phyloP scores from a whole-genome alignment of 495 filamentous ascomycete species.

The Penicillium psychrofluorescens region DNA sequence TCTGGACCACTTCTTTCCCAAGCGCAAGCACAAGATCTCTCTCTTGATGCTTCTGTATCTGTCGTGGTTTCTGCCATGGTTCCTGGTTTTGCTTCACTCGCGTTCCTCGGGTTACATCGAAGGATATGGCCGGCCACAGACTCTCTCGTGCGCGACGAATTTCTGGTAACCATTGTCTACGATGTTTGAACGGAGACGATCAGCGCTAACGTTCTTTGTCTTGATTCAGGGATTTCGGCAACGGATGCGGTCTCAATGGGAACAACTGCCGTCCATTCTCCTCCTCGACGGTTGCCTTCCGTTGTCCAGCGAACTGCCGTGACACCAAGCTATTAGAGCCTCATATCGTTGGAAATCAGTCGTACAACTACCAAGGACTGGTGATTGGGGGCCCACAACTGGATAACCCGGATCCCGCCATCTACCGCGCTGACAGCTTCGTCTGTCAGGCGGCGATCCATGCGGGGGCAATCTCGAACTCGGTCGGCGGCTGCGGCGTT shows the following conservation, averaged over 20 bases:
- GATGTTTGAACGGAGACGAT: neutral
- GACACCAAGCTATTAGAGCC: conserved; percentile 60
- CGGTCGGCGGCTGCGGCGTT: conserved; percentile 70
- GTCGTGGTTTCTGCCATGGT: conserved; percentile 68
- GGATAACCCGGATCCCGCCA: conserved; percentile 22
- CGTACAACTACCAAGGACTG: conserved; percentile 60
- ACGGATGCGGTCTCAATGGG: conserved; percentile 73
- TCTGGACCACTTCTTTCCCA: conserved; percentile 57
- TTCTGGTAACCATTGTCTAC: conserved; percentile 39
- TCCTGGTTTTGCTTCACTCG: conserved; percentile 57
- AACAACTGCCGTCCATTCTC: conserved; percentile 76
- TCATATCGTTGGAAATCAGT: conserved; percentile 65
- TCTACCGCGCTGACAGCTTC: conserved; percentile 79
- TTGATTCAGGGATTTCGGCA: conserved; percentile 52
- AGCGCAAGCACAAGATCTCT: conserved; percentile 48
- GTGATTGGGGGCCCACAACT: conserved; percentile 67
- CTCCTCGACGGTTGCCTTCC: conserved; percentile 61
- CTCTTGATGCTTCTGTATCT: conserved; percentile 56
- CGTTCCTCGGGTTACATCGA: conserved; percentile 57
- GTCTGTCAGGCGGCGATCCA: conserved; percentile 79
- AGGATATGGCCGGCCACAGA: conserved; percentile 57
- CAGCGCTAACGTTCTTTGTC: neutral
- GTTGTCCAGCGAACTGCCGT: conserved; percentile 71
- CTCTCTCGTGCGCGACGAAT: conserved; percentile 59
- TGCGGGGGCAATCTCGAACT: conserved; percentile 60